Base-by-base conservation (phyloP, 495 filamentous ascomycete species). In the Xeromyces bisporus region DNA sequence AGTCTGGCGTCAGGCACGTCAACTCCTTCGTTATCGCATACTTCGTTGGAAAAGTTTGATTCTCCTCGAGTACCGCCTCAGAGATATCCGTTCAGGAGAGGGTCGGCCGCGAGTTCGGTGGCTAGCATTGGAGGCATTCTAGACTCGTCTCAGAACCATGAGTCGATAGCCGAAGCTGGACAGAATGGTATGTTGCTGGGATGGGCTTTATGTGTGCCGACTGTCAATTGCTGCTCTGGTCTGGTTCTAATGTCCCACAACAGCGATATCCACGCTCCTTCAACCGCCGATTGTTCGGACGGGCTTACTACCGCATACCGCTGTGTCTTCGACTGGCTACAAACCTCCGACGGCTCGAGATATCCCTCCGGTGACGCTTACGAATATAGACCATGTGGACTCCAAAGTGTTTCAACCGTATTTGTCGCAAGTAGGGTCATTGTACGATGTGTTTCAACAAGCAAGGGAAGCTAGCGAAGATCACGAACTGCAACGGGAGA, bases 301-400 rank as follows among this genome's bases (percentile, higher is more conserved):
- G 11, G 87, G 82, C 26, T 64, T 93, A 27, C 62, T 77, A 9
- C 75, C 84, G 2, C 77, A 89, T 47, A 73, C 74, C 2, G 54
- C 75, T 2, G 67, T 72, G 3, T 60, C 80, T 0, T 54, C 71
- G 4, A 73, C 71, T 36, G 60, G 74, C 23, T 82, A 83, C 42
- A 85, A 75, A 34, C 74, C 80, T 4, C 89, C 89, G 0, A 85
- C 81, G n/a, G 62, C 86, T 5, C 73, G 71, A 55, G 89, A 99
- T 50, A 99, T 99, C 28, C 85, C 89, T 0, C 87, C 89, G 0
- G 89, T 99, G 6, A 78, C 82, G 0, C 61, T 99, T 32, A 86
- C 87, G 3, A 92, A 91, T 34, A 85, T 96, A 30, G 71, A 76
- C 1, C 78, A 79, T 41, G 66, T 96, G 18, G 82, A 94, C 10